Evolutionary conservation across 768 basidiomycete genomes (phyloP).

Genomic region (Podaxis rugospora): DNA sequence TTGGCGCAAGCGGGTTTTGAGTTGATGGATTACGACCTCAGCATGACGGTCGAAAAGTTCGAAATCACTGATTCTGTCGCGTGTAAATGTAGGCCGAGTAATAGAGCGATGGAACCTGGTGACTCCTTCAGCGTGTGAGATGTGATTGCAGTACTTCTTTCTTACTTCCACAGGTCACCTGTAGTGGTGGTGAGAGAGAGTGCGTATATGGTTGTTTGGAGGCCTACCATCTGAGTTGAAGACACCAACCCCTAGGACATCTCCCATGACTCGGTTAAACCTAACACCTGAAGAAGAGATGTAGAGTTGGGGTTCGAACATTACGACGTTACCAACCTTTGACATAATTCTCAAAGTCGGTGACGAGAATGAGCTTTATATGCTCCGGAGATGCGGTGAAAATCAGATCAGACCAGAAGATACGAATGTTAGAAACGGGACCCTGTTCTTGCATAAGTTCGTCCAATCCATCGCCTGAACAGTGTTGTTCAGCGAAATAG

Average conservation of each 20-base stretch:
- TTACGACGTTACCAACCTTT: constrained; percentile 36
- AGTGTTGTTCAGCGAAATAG: background rate
- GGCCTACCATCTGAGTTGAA: constrained; percentile 62
- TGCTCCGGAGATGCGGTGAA: constrained; percentile 50
- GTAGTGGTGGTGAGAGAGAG: background rate
- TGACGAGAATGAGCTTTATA: constrained; percentile 52
- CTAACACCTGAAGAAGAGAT: constrained; percentile 28
- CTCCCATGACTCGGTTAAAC: constrained; percentile 39
- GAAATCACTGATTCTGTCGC: constrained; percentile 55
- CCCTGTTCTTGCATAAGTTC: constrained; percentile 32
- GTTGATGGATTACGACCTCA: constrained; percentile 34
- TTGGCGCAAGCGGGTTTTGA: constrained; percentile 43
- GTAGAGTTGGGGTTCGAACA: background rate
- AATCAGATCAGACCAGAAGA: constrained; percentile 41
- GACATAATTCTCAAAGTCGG: constrained; percentile 54
- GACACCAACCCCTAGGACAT: constrained; percentile 58
- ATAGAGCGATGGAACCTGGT: constrained; percentile 57
- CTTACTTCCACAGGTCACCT: constrained; percentile 37
- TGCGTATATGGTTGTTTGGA: background rate
- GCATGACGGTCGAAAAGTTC: constrained; percentile 57
- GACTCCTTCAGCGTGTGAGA: background rate
- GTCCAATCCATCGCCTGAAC: constrained; percentile 37
- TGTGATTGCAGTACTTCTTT: background rate
- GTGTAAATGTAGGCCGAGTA: constrained; percentile 61
- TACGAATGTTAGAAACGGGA: constrained; percentile 38